phyloP scores from a whole-genome alignment of 2,329 filamentous ascomycete genomes.

The Hysterium pulicare region DNA sequence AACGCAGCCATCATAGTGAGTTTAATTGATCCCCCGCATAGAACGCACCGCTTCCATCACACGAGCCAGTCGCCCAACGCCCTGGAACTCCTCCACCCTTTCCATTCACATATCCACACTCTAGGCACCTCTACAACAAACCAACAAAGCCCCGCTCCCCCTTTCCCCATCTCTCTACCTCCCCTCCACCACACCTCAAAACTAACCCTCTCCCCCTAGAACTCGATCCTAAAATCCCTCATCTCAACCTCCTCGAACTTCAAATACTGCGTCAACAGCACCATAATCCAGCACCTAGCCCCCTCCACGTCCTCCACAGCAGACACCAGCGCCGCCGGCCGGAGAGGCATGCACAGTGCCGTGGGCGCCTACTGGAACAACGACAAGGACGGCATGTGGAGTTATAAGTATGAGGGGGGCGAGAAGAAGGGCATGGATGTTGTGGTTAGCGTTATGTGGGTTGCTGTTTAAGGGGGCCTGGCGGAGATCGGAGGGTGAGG shows the following conservation, averaged over 20 bases:
- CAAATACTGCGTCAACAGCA: conserved; percentile 98
- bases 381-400: conserved; percentile 87
- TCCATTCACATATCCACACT: neutral
- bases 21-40: no score
- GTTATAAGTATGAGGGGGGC: conserved; percentile 71
- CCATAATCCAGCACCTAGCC: conserved; percentile 86
- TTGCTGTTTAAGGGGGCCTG: conserved; percentile 49
- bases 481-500: conserved; percentile 19
- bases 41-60: conserved; percentile 1
- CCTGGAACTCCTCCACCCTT: neutral
- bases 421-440: conserved; percentile 53
- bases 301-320: conserved; percentile 50
- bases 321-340: conserved; percentile 70
- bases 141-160: neutral
- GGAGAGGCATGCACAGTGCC: conserved; percentile 86
- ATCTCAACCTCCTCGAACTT: conserved; percentile 71
- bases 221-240: conserved; percentile 71
- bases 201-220: conserved; percentile 50
- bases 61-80: conserved; percentile 2
- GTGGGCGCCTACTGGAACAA: conserved; percentile 88
- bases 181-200: conserved; percentile 11
- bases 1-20: conserved; percentile 89
- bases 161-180: conserved; percentile 2
- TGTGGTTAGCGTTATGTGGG: conserved; percentile 64
- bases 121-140: neutral